These are phyloP conservation scores for Lactifluus rugatus DNA, from an alignment of 768 basidiomycete species.

Conservation along the genomic window DNA sequence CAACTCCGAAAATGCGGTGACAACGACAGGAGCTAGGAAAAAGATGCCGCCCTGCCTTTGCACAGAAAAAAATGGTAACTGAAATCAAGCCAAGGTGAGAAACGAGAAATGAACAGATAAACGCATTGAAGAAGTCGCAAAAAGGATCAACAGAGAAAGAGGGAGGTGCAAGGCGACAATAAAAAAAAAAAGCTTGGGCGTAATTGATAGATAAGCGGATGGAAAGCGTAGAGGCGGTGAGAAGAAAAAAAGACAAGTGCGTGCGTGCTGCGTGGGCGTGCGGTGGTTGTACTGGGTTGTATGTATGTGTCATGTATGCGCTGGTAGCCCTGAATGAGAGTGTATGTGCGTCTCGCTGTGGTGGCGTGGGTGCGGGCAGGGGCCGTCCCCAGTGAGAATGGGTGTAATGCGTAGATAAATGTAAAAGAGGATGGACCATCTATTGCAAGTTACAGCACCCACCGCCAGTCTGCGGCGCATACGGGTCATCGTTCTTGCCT, in stretches of 20 bases:
- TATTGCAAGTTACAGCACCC: slow-evolving; percentile 18
- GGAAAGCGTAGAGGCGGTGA: not conserved
- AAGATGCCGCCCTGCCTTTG: not conserved
- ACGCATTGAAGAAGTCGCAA: not conserved
- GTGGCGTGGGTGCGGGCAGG: not conserved
- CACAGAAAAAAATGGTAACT: slow-evolving; percentile 1
- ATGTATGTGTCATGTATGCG: slow-evolving; percentile 6
- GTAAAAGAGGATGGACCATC: not conserved
- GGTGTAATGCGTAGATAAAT: not conserved
- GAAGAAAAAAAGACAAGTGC: not conserved
- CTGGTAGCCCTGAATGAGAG: slow-evolving; percentile 6
- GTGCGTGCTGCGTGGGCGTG: slow-evolving; percentile 6
- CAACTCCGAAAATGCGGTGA: not conserved
- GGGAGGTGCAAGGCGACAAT: slow-evolving; percentile 2
- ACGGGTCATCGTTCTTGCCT: slow-evolving; percentile 88
- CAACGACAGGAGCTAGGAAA: not conserved
- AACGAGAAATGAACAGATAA: not conserved
- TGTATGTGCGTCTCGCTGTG: not conserved
- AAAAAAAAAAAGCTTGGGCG: not conserved
- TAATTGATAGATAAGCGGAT: slow-evolving; percentile 11
- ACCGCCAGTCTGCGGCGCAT: slow-evolving; percentile 43
- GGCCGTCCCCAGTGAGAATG: not conserved
- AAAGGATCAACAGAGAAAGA: not conserved
- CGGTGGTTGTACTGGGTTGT: slow-evolving; percentile 6
- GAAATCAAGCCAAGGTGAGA: not conserved